phyloP scores from a whole-genome alignment of 1,139 yeast genomes.

The Suhomyces coccinellae region DNA sequence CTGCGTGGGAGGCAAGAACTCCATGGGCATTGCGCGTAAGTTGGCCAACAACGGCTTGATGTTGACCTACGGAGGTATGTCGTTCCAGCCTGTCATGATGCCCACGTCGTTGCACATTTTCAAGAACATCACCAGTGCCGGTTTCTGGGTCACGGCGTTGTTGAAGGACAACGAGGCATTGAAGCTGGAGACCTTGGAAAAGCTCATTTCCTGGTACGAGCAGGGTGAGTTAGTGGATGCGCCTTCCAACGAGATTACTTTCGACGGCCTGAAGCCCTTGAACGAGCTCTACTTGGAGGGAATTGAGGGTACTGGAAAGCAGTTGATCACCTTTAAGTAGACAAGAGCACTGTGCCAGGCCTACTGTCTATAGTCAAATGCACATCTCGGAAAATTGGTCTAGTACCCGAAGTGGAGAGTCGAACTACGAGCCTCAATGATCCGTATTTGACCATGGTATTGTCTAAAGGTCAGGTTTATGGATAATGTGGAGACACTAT shows the following conservation, averaged over 20 bases:
- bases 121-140: constrained; percentile 80
- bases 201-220: constrained; percentile 66
- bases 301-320: constrained; percentile 50
- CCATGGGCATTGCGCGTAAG: constrained; percentile 80
- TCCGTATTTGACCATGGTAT: no score
- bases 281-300: constrained; percentile 54
- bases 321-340: constrained; percentile 32
- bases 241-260: constrained; percentile 49
- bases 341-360: no score
- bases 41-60: constrained; percentile 65
- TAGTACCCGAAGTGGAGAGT: not conserved
- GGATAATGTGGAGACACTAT: no score
- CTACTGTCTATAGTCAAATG: no score
- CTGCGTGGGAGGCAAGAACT: constrained; percentile 89
- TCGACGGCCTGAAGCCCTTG: constrained; percentile 52
- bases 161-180: constrained; percentile 62
- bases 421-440: not conserved
- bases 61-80: constrained; percentile 97
- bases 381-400: not conserved
- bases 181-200: constrained; percentile 59
- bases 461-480: no score
- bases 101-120: constrained; percentile 90
- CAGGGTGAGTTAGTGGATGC: constrained; percentile 63
- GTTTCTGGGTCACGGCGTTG: constrained; percentile 92
- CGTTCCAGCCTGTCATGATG: constrained; percentile 85